phyloP scores from a whole-genome alignment of 805 yeast species.

The Ogataea allantospora region DNA sequence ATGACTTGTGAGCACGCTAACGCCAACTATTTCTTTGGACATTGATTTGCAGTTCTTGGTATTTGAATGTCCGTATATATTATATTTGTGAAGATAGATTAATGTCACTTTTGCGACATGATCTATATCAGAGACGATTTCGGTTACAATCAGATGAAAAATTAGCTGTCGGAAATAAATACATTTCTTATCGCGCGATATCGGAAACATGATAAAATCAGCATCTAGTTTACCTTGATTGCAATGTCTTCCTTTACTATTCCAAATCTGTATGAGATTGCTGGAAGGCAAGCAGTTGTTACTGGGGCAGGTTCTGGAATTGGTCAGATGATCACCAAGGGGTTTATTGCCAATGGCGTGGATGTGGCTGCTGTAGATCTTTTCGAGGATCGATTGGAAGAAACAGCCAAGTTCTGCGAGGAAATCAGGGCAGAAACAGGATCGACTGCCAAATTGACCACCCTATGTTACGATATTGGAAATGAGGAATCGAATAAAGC shows the following conservation, averaged over 20 bases:
- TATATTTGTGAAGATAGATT: too few species aligned
- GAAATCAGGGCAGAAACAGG: conserved; percentile 17
- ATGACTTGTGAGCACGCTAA: too few species aligned
- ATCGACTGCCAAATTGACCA: conserved; percentile 17
- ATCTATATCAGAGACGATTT: too few species aligned
- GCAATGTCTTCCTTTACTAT: conserved; percentile 20
- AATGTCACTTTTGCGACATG: too few species aligned
- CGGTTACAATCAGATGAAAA: too few species aligned
- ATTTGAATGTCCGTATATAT: too few species aligned
- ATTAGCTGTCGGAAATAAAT: too few species aligned
- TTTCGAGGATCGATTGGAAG: conserved; percentile 22
- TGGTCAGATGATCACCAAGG: conserved; percentile 24
- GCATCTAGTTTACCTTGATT: too few species aligned
- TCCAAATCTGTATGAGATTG: conserved; percentile 19
- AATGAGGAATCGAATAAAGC: conserved; percentile 19
- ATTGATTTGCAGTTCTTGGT: too few species aligned
- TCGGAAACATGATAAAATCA: too few species aligned
- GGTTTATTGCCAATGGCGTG: conserved; percentile 23
- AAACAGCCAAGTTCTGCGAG: conserved; percentile 16
- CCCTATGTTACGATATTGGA: conserved; percentile 24
- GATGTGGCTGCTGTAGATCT: conserved; percentile 24
- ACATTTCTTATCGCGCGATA: too few species aligned
- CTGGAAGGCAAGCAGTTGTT: conserved; percentile 25
- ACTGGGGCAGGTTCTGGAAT: conserved; percentile 28
- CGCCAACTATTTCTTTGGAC: too few species aligned